phyloP scores from a whole-genome alignment of 345 rosid species.

The Eutrema yunnanense region DNA sequence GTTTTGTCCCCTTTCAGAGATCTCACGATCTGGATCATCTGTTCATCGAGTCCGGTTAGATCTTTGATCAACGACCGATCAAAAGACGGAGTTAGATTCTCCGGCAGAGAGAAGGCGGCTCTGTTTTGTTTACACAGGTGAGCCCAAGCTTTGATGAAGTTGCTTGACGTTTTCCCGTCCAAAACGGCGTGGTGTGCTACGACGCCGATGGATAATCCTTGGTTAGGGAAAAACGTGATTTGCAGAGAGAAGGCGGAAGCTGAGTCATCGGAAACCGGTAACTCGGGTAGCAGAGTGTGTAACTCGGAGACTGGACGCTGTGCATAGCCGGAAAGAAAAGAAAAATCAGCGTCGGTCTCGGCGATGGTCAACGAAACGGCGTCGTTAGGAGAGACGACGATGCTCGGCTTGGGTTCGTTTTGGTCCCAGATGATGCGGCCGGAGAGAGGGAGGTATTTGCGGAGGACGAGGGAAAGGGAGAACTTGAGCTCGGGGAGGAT shows the following conservation, averaged over 20 bases:
- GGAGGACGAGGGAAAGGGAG: conserved; percentile 32
- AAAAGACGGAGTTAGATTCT: conserved; percentile 12
- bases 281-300: neutral
- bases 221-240: conserved; percentile 23
- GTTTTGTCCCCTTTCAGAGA: neutral
- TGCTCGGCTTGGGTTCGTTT: conserved; percentile 10
- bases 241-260: conserved; percentile 9
- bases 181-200: conserved; percentile 11
- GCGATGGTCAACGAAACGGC: conserved; percentile 26
- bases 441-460: conserved; percentile 28
- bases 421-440: conserved; percentile 25
- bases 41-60: neutral
- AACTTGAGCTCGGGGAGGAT: conserved; percentile 32
- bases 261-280: neutral
- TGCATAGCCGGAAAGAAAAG: conserved; percentile 2
- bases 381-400: conserved; percentile 15
- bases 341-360: conserved; percentile 15
- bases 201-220: conserved; percentile 18
- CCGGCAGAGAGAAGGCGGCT: neutral
- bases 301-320: conserved; percentile 5
- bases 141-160: conserved; percentile 35
- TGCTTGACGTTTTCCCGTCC: conserved; percentile 15
- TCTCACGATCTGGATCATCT: neutral
- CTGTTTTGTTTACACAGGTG: conserved; percentile 5
- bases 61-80: conserved; percentile 18